phyloP scores from a whole-genome alignment of 176 grass and related monocot species.

The Triticum dicoccoides region DNA sequence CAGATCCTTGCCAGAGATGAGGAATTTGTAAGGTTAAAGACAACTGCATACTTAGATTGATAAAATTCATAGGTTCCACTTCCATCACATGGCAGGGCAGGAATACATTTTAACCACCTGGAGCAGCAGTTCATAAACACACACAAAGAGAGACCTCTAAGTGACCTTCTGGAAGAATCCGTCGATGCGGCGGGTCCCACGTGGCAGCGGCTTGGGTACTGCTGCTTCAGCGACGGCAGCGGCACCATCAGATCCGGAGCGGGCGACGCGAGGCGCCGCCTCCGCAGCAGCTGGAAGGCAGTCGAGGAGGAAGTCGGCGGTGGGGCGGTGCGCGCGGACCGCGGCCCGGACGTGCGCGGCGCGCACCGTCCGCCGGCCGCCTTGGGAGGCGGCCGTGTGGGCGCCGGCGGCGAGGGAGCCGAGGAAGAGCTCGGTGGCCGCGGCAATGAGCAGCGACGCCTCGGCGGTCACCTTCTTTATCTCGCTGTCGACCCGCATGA shows the following conservation, averaged over 20 bases:
- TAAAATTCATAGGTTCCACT: slow-evolving; percentile 27
- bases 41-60: not conserved
- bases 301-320: slow-evolving; percentile 77
- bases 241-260: not conserved
- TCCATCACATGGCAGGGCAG: not conserved
- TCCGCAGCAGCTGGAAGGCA: slow-evolving; percentile 46
- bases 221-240: not conserved
- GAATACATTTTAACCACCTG: not conserved
- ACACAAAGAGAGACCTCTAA: not conserved
- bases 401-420: slow-evolving; percentile 50
- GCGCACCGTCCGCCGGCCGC: slow-evolving; percentile 46
- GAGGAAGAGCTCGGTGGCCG: slow-evolving; percentile 80
- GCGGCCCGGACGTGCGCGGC: slow-evolving; percentile 57
- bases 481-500: slow-evolving; percentile 78
- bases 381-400: slow-evolving; percentile 27
- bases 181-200: slow-evolving; percentile 80
- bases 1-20: not conserved
- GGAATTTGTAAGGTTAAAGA: not conserved
- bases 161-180: slow-evolving; percentile 73
- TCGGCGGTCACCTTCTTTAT: slow-evolving; percentile 81
- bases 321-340: slow-evolving; percentile 57
- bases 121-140: not conserved
- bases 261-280: slow-evolving; percentile 24
- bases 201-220: slow-evolving; percentile 48
- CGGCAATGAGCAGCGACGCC: slow-evolving; percentile 65